phyloP scores from a whole-genome alignment of 177 flowering plant species.

The Vitis hybrid region DNA sequence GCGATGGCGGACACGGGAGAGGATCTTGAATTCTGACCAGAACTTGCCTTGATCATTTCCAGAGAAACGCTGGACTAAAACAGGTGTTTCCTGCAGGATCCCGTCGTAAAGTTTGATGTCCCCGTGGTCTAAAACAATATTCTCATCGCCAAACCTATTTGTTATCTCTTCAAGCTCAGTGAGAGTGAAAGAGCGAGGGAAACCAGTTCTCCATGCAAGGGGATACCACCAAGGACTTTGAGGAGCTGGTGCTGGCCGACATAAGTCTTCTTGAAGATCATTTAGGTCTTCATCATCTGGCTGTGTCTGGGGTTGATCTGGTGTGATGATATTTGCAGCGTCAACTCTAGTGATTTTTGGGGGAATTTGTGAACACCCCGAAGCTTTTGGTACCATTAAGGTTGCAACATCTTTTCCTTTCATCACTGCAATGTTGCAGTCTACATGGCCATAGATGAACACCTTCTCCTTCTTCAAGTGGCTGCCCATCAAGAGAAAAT shows the following conservation, averaged over 20 bases:
- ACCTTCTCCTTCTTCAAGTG: conserved; percentile 38
- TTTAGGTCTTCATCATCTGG: conserved; percentile 3
- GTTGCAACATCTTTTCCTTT: conserved; percentile 43
- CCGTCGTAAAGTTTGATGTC: conserved; percentile 29
- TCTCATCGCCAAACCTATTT: conserved; percentile 23
- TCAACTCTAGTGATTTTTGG: neutral
- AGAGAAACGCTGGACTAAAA: conserved; percentile 29
- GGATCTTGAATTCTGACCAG: conserved; percentile 34
- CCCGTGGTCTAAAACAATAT: conserved; percentile 12
- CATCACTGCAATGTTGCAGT: conserved; percentile 50
- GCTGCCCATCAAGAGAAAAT: conserved; percentile 20
- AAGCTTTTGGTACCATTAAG: conserved; percentile 26
- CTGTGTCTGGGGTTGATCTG: neutral
- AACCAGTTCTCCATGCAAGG: conserved; percentile 37
- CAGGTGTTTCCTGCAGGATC: conserved; percentile 26
- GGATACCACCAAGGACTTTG: conserved; percentile 34
- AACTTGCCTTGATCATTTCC: conserved; percentile 22
- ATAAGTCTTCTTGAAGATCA: neutral
- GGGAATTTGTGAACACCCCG: neutral
- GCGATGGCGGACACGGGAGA: conserved; percentile 39
- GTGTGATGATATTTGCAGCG: neutral
- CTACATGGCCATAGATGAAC: conserved; percentile 33
- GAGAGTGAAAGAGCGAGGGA: conserved; percentile 26
- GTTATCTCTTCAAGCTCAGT: conserved; percentile 42
- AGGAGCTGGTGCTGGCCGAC: neutral